A percentile compares a stretch with the other conserved stretches of the same genome.
These are phyloP conservation scores for Talaromyces sp. DNA, from an alignment of 2,329 filamentous ascomycete species.

Conservation along the genomic window DNA sequence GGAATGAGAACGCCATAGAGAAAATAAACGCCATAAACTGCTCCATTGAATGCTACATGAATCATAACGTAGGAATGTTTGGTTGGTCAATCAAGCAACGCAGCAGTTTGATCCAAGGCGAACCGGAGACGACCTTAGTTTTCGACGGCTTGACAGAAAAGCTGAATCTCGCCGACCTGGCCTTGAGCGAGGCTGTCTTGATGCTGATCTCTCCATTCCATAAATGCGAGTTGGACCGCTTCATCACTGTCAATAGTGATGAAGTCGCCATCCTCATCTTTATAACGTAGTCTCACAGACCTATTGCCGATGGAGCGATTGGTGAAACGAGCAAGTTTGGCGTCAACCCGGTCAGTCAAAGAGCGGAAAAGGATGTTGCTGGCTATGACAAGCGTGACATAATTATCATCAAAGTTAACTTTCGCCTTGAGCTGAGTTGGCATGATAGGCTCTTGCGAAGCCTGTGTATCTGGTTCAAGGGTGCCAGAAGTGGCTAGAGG, in stretches of 20 bases:
- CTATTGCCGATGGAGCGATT: conserved; percentile 78
- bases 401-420: conserved; percentile 87
- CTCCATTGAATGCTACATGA: conserved; percentile 21
- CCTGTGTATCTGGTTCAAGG: conserved; percentile 29
- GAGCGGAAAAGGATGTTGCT: conserved; percentile 94
- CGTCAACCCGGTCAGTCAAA: conserved; percentile 90
- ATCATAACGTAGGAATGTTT: conserved; percentile 11
- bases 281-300: conserved; percentile 81
- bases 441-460: conserved; percentile 38
- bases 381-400: conserved; percentile 91
- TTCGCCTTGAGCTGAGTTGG: conserved; percentile 89
- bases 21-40: conserved; percentile 27
- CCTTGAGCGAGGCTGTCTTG: conserved; percentile 59
- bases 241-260: conserved; percentile 94
- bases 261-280: conserved; percentile 87
- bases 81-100: neutral
- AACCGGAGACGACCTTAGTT: conserved; percentile 24
- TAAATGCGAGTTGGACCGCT: conserved; percentile 92
- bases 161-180: conserved; percentile 83
- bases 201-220: conserved; percentile 83
- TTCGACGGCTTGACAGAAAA: conserved; percentile 66
- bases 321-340: conserved; percentile 84
- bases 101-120: neutral
- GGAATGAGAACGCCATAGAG: conserved; percentile 19
- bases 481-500: conserved; percentile 11